phyloP scores from a whole-genome alignment of 768 basidiomycete genomes.

The Suillus ampliporus region DNA sequence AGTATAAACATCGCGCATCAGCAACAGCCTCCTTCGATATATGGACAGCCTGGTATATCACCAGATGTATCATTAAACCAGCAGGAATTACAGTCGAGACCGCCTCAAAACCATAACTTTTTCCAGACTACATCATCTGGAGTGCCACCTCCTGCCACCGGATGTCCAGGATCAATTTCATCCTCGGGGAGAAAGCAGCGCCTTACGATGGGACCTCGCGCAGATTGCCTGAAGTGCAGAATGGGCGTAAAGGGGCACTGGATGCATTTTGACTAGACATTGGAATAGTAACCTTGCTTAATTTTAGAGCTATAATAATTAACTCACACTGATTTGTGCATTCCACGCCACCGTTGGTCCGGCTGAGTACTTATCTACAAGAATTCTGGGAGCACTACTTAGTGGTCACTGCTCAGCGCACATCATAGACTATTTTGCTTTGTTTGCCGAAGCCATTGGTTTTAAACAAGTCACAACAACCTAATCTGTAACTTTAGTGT shows the following conservation, averaged over 20 bases:
- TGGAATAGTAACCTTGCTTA: background rate
- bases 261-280: slow-evolving; percentile 61
- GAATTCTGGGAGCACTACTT: background rate
- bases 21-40: slow-evolving; percentile 34
- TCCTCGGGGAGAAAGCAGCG: slow-evolving; percentile 46
- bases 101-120: background rate
- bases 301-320: slow-evolving; percentile 1
- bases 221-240: slow-evolving; percentile 71
- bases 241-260: slow-evolving; percentile 73
- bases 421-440: background rate
- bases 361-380: background rate
- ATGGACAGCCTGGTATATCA: slow-evolving; percentile 32
- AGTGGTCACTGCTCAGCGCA: no score
- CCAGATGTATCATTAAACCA: slow-evolving; percentile 26
- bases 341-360: background rate
- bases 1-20: background rate
- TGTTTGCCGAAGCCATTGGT: background rate
- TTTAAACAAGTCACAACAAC: slow-evolving; percentile 36
- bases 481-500: slow-evolving; percentile 21
- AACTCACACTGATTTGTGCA: background rate
- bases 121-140: background rate
- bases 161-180: slow-evolving; percentile 1
- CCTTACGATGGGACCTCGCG: slow-evolving; percentile 73
- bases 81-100: slow-evolving; percentile 9
- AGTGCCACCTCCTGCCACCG: background rate